These are phyloP conservation scores for Omphalotus olearius DNA, from an alignment of 1,284 basidiomycete species.

Conservation along the genomic window DNA sequence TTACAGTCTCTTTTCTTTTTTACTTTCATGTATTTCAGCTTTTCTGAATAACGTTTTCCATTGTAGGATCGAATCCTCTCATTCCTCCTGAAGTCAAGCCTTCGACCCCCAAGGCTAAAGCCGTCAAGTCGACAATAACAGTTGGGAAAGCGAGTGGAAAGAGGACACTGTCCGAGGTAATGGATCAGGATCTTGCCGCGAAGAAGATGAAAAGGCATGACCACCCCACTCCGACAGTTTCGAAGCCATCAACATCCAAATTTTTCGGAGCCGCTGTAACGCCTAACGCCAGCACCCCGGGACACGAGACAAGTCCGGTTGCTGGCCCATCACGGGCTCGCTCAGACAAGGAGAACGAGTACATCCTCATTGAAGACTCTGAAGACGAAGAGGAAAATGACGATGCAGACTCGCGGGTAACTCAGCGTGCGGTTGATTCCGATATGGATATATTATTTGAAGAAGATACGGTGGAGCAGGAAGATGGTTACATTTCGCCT, in stretches of 20 bases:
- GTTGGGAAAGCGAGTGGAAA: constrained; percentile 68
- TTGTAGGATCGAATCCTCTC: constrained; percentile 45
- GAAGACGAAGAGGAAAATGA: constrained; percentile 34
- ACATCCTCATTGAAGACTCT: constrained; percentile 28
- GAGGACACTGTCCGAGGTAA: constrained; percentile 62
- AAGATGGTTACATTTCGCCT: constrained; percentile 75
- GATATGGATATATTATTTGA: constrained; percentile 33
- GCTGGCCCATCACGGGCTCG: constrained; percentile 37
- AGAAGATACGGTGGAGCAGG: constrained; percentile 51
- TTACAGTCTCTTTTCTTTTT: background rate
- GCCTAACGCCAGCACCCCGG: background rate
- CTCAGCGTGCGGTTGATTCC: constrained; percentile 29
- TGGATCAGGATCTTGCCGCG: constrained; percentile 55
- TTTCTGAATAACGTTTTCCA: constrained; percentile 16
- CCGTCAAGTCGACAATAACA: constrained; percentile 24
- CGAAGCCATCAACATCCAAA: constrained; percentile 29
- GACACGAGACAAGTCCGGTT: constrained; percentile 18
- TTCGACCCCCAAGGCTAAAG: constrained; percentile 24
- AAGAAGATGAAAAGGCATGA: constrained; percentile 38
- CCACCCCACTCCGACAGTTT: constrained; percentile 13
- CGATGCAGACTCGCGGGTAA: constrained; percentile 30
- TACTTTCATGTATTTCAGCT: background rate
- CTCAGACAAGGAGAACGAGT: constrained; percentile 41
- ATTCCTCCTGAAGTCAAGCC: constrained; percentile 29
- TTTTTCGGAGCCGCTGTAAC: constrained; percentile 28